These are phyloP conservation scores for Posidonia australis DNA, from an alignment of 106 monocot genomes.

Conservation along the genomic window DNA sequence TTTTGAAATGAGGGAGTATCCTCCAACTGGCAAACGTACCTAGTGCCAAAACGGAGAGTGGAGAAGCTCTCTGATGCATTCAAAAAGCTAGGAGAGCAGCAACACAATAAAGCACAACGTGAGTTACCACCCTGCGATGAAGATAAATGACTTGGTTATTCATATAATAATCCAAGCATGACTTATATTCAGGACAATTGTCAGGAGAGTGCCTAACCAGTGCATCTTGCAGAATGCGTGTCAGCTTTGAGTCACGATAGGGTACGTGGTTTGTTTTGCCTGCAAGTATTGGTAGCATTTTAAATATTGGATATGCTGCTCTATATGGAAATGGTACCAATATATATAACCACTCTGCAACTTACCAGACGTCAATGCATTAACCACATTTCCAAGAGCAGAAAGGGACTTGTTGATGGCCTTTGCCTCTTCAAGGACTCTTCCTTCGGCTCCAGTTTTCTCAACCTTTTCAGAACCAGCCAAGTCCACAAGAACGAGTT, in stretches of 20 bases:
- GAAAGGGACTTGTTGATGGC: constrained; percentile 88
- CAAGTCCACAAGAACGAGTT: constrained; percentile 77
- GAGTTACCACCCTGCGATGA: constrained; percentile 62
- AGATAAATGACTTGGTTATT: constrained; percentile 2
- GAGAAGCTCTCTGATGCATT: constrained; percentile 72
- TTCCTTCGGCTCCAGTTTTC: constrained; percentile 80
- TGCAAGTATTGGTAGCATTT: constrained; percentile 7
- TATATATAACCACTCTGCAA: background rate
- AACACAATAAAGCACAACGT: constrained; percentile 61
- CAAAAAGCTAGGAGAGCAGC: constrained; percentile 70
- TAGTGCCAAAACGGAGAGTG: constrained; percentile 77
- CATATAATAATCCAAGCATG: background rate
- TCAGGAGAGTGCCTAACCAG: constrained; percentile 30
- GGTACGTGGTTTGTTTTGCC: constrained; percentile 66
- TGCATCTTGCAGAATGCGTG: constrained; percentile 84
- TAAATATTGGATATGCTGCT: background rate
- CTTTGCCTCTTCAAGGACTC: constrained; percentile 77
- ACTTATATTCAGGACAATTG: background rate
- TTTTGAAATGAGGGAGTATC: background rate
- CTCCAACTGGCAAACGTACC: constrained; percentile 28
- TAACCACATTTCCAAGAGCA: constrained; percentile 81
- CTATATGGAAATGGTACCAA: background rate
- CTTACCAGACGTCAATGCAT: constrained; percentile 65
- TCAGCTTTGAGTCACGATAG: constrained; percentile 77
- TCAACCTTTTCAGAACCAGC: constrained; percentile 91